Percentiles rank a stretch among this genome's conserved stretches.
Conservation (phyloP, 2,329 filamentous ascomycete genomes). For the Fusarium nanum region DNA sequence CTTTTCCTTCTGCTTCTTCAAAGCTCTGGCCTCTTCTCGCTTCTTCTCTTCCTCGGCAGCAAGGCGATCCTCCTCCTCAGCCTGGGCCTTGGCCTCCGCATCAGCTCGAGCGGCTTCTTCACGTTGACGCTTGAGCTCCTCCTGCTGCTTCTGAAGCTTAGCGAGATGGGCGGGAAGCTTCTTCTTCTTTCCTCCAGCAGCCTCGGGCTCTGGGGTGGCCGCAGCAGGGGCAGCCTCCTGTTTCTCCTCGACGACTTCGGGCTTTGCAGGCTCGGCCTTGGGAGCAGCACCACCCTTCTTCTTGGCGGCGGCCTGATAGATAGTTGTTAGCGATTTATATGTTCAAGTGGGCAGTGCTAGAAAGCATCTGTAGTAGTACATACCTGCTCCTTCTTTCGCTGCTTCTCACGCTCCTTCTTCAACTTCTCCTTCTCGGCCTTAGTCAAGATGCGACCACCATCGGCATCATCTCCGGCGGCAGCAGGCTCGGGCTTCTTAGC, state of each 20-base stretch:
- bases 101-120: slow-evolving; percentile 72
- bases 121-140: slow-evolving; percentile 73
- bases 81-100: slow-evolving; percentile 72
- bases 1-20: slow-evolving; percentile 88
- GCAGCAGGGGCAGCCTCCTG: slow-evolving; percentile 62
- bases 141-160: slow-evolving; percentile 84
- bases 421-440: slow-evolving; percentile 99
- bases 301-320: slow-evolving; percentile 72
- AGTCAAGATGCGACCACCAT: slow-evolving; percentile 79
- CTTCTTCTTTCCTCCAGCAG: slow-evolving; percentile 78
- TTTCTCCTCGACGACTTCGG: slow-evolving; percentile 69
- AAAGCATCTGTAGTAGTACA: slow-evolving; percentile 2
- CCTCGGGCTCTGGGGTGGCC: slow-evolving; percentile 45
- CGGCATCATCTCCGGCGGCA: slow-evolving; percentile 65
- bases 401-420: slow-evolving; percentile 98
- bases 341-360: not conserved
- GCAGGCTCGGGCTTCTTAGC: slow-evolving; percentile 61
- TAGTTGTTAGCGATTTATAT: slow-evolving; percentile 24
- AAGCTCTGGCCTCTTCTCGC: slow-evolving; percentile 77
- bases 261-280: slow-evolving; percentile 45
- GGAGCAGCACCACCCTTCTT: slow-evolving; percentile 71
- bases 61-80: slow-evolving; percentile 73
- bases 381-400: slow-evolving; percentile 97
- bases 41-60: slow-evolving; percentile 75
- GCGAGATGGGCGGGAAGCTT: slow-evolving; percentile 83